Evolutionary conservation across 257 asterid species (phyloP), one percentile per base, ranked within the genome.

Genomic region (Avicennia marina): DNA sequence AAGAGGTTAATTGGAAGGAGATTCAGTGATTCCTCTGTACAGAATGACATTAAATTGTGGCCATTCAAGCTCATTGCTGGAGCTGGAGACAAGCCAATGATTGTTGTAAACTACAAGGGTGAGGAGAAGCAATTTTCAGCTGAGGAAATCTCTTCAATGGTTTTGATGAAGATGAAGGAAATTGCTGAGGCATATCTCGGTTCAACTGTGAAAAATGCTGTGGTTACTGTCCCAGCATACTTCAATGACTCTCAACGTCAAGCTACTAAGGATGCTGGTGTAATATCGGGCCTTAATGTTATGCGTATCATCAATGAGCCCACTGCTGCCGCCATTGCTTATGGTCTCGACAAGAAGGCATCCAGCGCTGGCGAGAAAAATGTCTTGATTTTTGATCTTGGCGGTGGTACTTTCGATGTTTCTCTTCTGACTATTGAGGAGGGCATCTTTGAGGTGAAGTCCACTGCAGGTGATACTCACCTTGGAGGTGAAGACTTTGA

Each of bases 251-350:
- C n/a, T n/a, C n/a, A n/a, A n/a, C n/a, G n/a, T n/a, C n/a, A n/a
- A n/a, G n/a, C n/a, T n/a, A 87, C 95, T 53, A 87, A 87, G 76
- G 95, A 87, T 78, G 95, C 94, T 25, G 95, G 95, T 27, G 94
- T 84, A 0, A 84, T 87, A 58, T 77, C 94, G 26, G 94, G 95
- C 3, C 80, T 87, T 58, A 84, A 84, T n/a, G n/a, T n/a, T n/a
- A n/a, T n/a, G n/a, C n/a, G n/a, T n/a, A n/a, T n/a, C n/a, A n/a
- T 56, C 47, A 84, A 81, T 9, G 95, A 87, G 73, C 95, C 95
- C 42, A 84, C 94, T 0, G 94, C 94, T 24, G 95, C 95, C n/a
- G 95, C 95, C 52, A 87, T 87, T 72, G 95, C 95, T 15, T 87
- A 87, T 24, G 95, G 95, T 38, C 74, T 87, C 56, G 95, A 87